phyloP scores from a whole-genome alignment of 2,329 filamentous ascomycete genomes.

The Dissoconium aciculare region DNA sequence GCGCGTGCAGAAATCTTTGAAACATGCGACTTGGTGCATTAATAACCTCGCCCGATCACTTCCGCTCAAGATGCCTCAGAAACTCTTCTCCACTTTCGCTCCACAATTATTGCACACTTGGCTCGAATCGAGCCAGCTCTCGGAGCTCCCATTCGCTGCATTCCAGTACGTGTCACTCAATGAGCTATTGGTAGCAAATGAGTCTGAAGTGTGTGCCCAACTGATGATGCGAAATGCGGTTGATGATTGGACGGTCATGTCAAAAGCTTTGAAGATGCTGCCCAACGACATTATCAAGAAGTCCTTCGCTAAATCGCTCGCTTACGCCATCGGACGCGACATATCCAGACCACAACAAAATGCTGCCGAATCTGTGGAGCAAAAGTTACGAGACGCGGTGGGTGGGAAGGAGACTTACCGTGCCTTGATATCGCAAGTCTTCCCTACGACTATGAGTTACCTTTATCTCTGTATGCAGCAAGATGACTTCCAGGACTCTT shows the following conservation, averaged over 20 bases:
- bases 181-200: conserved; percentile 54
- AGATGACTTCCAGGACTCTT: conserved; percentile 57
- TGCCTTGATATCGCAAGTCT: conserved; percentile 49
- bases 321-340: conserved; percentile 72
- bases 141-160: conserved; percentile 66
- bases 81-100: conserved; percentile 70
- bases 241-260: conserved; percentile 45
- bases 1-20: conserved; percentile 46
- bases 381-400: conserved; percentile 50
- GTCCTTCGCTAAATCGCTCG: conserved; percentile 64
- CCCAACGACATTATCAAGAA: conserved; percentile 43
- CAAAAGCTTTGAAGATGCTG: conserved; percentile 39
- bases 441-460: conserved; percentile 60
- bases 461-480: conserved; percentile 60
- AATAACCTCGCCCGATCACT: conserved; percentile 50
- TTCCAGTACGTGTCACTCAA: conserved; percentile 61
- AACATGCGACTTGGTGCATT: conserved; percentile 62
- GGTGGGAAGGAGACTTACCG: conserved; percentile 48
- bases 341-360: conserved; percentile 28
- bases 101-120: conserved; percentile 85
- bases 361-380: conserved; percentile 20
- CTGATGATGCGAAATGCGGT: conserved; percentile 68
- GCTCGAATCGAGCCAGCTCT: conserved; percentile 49
- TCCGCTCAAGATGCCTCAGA: conserved; percentile 47
- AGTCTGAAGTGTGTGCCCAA: conserved; percentile 65